Base-by-base conservation (phyloP, 1,284 basidiomycete genomes). In the Leccinum olivaceoglutinosum region DNA sequence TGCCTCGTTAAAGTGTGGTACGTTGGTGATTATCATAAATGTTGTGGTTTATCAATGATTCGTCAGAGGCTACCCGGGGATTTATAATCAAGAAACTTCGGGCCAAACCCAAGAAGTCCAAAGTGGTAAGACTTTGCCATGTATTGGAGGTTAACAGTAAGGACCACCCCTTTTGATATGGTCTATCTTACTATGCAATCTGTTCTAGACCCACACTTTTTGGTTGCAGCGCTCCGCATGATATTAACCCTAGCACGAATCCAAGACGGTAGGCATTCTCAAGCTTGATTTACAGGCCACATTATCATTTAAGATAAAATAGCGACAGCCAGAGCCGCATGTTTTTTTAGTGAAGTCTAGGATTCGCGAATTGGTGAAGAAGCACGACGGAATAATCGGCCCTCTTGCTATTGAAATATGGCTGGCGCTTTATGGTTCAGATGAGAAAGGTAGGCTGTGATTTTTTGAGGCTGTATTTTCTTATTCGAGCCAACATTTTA, bases 1-100 rank as follows among this genome's bases (percentile, higher is more conserved):
- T 4, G 70, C 63, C 56, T n/a, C 74, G 5, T 21, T 71, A 58
- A 57, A 64, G 16, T 72, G 63, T 12, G 60, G 71, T 74, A 6
- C 18, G 66, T 64, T 14, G 18, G 2, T 14, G 41, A 4, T 39
- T 5, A 7, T 60, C 2, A 2, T 57, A 34, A 7, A 12, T 41
- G 4, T 46, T 4, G 34, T 4, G 9, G 18, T 11, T 44, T 4
- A 7, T 54, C 65, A 1, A 70, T 39, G 3, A n/a, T 16, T 16
- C 8, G 0, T 55, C 16, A 72, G 70, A 64, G 55, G 51, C 62
- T 3, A 67, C 61, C 2, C 64, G 41, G 4, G 2, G 21, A 25
- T 36, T 0, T 11, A 9, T 67, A n/a, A 18, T 70, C 2, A n/a
- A 46, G 12, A 64, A 63, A 14, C 71, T 71, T 2, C 60, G 55